Base-by-base conservation (phyloP, 2,329 filamentous ascomycete species). In the Macroventuria anomochaeta region DNA sequence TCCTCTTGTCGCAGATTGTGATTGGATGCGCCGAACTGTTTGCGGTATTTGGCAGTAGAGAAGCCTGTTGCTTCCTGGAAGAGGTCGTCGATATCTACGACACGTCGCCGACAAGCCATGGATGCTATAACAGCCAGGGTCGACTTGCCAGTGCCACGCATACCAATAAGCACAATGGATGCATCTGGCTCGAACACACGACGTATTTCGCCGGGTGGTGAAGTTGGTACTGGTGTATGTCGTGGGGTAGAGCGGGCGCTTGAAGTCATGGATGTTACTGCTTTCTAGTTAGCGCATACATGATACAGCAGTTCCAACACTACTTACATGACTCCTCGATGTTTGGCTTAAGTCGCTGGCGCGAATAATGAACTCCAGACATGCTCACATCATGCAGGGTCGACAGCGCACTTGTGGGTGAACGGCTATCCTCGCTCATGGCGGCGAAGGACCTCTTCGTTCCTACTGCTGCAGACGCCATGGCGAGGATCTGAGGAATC, bases 91-190 rank as follows among this genome's bases (percentile, higher is more conserved):
- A 86, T 81, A 57, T 92, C 89, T 46, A 92, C 77, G 2, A 92
- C 79, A 46, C 85, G 85, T 33, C 87, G 81, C 46, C 85, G 84
- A 71, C 89, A 85, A 41, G 88, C 87, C 7, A 86, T 86, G 0
- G 88, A 88, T 5, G 88, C 87, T 57, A 93, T 90, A 40, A 93
- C 83, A 12, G 87, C 89, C 10, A 93, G 77, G 1, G 88, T 91
- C 1, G 88, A 88, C 72, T 92, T 92, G 13, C 89, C 89, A 5
- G 87, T 85, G 10, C 89, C 89, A 12, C 88, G 85, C 50, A 91
- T 85, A 2, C 89, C 89, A 18, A 89, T 82, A 15, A 93, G 79
- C 6, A 92, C 83, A 49, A 93, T 85, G 1, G 89, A 91, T 2
- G 87, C 85, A 77, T 89, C 82, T 8, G 80, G 71, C 7, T 79